A percentile compares a stretch with the other conserved stretches of the same genome.
These are phyloP conservation scores for Cyberlindnera sargentensis DNA, from an alignment of 805 yeast genomes.

Conservation along the genomic window DNA sequence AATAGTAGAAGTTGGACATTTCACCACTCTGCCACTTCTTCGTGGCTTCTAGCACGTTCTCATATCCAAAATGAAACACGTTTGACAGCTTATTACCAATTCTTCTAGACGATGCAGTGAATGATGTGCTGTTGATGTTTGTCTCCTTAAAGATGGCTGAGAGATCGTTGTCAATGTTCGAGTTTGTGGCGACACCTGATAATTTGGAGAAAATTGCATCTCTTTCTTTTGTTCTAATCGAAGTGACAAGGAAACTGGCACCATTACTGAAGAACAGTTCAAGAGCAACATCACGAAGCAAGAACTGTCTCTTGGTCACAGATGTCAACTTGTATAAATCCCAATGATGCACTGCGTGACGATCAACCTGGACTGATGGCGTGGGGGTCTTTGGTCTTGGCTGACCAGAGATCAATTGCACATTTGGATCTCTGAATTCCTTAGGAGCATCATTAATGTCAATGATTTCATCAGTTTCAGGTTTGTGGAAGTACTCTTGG, in stretches of 20 bases:
- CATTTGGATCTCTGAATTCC: conserved; percentile 57
- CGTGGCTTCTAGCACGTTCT: conserved; percentile 42
- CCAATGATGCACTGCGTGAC: conserved; percentile 55
- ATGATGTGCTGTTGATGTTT: conserved; percentile 25
- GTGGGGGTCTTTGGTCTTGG: conserved; percentile 19
- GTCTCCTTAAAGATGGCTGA: conserved; percentile 47
- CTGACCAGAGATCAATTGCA: conserved; percentile 53
- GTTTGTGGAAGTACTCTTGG: conserved; percentile 57
- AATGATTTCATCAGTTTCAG: conserved; percentile 45
- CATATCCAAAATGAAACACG: conserved; percentile 35
- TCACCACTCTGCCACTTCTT: conserved; percentile 71
- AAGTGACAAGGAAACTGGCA: conserved; percentile 60
- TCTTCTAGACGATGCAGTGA: conserved; percentile 26
- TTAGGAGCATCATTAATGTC: conserved; percentile 61
- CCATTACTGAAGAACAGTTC: conserved; percentile 75
- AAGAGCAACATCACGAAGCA: conserved; percentile 73
- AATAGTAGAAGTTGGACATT: conserved; percentile 75
- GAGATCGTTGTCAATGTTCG: conserved; percentile 48
- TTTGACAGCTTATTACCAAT: conserved; percentile 37
- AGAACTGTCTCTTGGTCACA: conserved; percentile 66
- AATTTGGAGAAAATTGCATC: conserved; percentile 49
- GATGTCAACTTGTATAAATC: conserved; percentile 50
- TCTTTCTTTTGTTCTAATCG: conserved; percentile 44
- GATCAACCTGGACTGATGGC: conserved; percentile 18
- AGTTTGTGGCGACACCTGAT: conserved; percentile 40